Evolutionary conservation across 768 basidiomycete species (phyloP).

Genomic region (Leucosporidium scottii): DNA sequence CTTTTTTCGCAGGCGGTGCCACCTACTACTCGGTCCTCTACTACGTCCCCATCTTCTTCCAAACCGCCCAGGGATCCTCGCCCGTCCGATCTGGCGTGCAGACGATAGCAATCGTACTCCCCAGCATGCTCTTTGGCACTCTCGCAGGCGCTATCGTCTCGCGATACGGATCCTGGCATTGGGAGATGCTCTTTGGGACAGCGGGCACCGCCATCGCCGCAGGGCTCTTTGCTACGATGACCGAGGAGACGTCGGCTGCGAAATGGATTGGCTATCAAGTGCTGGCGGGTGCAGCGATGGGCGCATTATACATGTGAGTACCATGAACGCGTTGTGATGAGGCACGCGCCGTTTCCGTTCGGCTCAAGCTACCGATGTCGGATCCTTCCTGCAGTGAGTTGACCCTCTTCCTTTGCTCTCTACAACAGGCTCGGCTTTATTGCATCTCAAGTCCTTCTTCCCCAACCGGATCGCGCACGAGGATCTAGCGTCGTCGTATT

Average conservation of each 20-base stretch:
- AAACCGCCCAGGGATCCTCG: constrained; percentile 14
- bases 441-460: too few species aligned
- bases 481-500: too few species aligned
- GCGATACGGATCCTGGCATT: neutral
- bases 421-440: too few species aligned
- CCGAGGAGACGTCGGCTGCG: neutral
- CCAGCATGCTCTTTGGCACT: constrained; percentile 10
- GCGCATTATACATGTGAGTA: too few species aligned
- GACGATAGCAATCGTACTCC: constrained; percentile 19
- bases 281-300: neutral
- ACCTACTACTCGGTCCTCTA: constrained; percentile 8
- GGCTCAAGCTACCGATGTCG: too few species aligned
- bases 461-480: too few species aligned
- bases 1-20: constrained; percentile 17
- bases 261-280: constrained; percentile 13
- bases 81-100: constrained; percentile 20
- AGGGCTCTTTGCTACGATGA: constrained; percentile 15
- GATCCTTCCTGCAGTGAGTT: too few species aligned
- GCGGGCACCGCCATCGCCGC: constrained; percentile 16
- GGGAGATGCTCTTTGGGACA: constrained; percentile 4
- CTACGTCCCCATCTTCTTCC: constrained; percentile 5
- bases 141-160: constrained; percentile 13
- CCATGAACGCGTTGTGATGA: too few species aligned
- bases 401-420: too few species aligned
- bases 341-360: too few species aligned